Evolutionary conservation across 352 stramenopile genomes (phyloP), one percentile per base, ranked within the genome.

Genomic region (Globisporangium irregulare): DNA sequence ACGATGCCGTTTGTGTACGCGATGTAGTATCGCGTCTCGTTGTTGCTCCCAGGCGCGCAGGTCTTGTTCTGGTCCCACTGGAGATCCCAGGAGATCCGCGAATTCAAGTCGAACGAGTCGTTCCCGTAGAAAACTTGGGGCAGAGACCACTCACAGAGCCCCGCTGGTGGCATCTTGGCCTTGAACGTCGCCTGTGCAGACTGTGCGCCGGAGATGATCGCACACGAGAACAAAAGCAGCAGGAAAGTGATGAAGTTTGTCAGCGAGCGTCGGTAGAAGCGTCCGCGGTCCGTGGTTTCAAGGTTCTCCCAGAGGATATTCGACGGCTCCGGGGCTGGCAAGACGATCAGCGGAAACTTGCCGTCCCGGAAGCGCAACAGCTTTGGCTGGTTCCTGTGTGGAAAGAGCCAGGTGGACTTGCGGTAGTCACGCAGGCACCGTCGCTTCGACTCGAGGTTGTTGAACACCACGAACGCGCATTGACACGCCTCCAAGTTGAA

Each of bases 241-340:
- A 95, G 61, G 38, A 92, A 88, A 3, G 87, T 95, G 27, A 93
- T 67, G 1, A 88, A 74, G 48, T 89, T 89, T 4, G 85, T 93
- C 15, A 93, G 77, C 34, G 78, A 82, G 18, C 87, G 85, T 0
- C 89, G 76, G 38, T 89, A 76, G 10, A 89, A 80, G 18, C 89
- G 84, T 0, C 77, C 82, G 50, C 72, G 71, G n/a, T 81, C 50
- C 34, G 87, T 88, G 9, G 88, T 75, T 64, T 95, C 87, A 0
- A 95, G 75, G 61, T 94, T 96, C 62, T 96, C 89, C 89, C 89
- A 96, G 56, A 95, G 73, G 55, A 96, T 95, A 55, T 96, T 94
- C 2, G 84, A 92, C 25, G 89, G 89, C 60, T 96, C 89, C 0
- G 86, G 85, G 0, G 89, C 89, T 12, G 77, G 56, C 1, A 64